Evolutionary conservation across 768 basidiomycete genomes (phyloP), one percentile per base, ranked within the genome.

Genomic region (Auricularia sp.): DNA sequence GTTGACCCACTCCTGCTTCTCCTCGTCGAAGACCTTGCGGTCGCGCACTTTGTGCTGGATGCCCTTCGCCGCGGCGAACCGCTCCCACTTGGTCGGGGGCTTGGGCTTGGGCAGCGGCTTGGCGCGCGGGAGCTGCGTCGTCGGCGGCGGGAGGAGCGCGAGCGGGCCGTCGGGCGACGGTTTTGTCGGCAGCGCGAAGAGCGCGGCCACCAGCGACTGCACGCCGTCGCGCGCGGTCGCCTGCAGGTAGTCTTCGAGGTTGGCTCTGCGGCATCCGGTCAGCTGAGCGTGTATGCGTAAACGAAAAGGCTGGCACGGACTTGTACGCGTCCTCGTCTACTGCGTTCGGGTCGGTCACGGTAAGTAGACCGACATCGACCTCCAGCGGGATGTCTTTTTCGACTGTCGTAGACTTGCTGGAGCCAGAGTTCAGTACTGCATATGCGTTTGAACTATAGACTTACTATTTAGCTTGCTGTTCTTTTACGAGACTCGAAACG

Each of bases 31-130:
- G 3, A 86, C 83, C 69, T 87, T 86, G 77, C 83, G 89, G 12
- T 96, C 92, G 56, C 84, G 84, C 60, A 77, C 82, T 71, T 78
- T 84, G 70, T 97, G 85, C 71, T 85, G 84, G 71, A 98, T 98
- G 43, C 97, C 97, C 78, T 97, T 98, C 43, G 91, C 87, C 59
- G 87, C 85, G 3, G 96, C 96, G 71, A 98, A 99, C 64, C 84
- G 81, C 78, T 98, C 92, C 97, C 97, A 99, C 75, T 97, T 98
- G 6, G 96, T 98, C 39, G 82, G 85, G 8, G 88, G 87, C 76
- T 96, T 97, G 2, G 90, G 89, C 71, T 93, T 95, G 0, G 95
- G 97, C 2, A 98, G 79, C 0, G 91, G 92, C 73, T 99, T 98
- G 36, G 93, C 83, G 29, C 97, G 84, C 0, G 97, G 97, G 1